These are phyloP conservation scores for Lachnellula occidentalis DNA, from an alignment of 2,329 filamentous ascomycete species.

Conservation along the genomic window DNA sequence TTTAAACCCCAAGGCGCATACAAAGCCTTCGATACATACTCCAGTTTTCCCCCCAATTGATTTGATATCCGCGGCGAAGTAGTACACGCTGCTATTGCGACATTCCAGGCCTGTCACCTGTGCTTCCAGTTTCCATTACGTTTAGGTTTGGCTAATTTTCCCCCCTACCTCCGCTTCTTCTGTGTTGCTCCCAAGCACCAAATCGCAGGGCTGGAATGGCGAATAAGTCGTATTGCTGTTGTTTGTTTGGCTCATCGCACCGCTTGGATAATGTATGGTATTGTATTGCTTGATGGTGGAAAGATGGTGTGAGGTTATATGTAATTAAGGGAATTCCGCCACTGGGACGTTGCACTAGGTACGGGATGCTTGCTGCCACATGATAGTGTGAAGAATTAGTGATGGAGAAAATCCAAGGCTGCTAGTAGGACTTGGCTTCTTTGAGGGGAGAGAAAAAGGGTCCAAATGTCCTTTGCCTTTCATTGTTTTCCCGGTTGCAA, in stretches of 20 bases:
- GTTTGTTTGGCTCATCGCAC: neutral
- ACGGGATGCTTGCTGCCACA: neutral
- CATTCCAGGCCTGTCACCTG: neutral
- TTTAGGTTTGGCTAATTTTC: neutral
- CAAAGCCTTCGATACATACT: neutral
- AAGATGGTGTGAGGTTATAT: neutral
- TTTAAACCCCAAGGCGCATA: too few relatives aligned
- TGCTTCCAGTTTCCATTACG: neutral
- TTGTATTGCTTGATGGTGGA: neutral
- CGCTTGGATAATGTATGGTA: neutral
- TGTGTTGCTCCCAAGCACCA: neutral
- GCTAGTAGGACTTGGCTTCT: neutral
- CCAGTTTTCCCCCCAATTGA: neutral
- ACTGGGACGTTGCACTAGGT: neutral
- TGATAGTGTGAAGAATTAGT: neutral
- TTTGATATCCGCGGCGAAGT: neutral
- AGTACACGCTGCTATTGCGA: neutral
- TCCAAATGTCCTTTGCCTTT: neutral
- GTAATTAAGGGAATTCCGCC: neutral
- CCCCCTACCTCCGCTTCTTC: neutral
- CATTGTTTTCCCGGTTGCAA: neutral
- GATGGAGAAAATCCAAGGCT: neutral
- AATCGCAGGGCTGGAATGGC: neutral
- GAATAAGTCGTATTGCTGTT: neutral
- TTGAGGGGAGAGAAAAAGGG: neutral